phyloP scores from a whole-genome alignment of 1,284 basidiomycete species.

The Schizophyllum commune region DNA sequence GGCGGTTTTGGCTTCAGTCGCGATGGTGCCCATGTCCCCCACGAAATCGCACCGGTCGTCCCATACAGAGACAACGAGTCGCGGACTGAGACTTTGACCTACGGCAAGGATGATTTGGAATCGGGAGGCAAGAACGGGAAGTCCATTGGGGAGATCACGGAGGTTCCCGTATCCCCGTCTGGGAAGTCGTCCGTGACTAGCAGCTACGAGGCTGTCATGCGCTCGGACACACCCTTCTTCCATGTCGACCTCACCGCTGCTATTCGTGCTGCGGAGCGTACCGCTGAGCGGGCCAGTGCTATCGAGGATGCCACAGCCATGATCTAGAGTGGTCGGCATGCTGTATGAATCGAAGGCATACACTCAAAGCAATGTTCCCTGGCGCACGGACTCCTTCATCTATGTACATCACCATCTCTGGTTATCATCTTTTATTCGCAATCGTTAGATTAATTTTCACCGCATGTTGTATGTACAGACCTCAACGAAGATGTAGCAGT shows the following conservation, averaged over 20 bases:
- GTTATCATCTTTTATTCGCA: neutral
- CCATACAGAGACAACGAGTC: slow-evolving; percentile 41
- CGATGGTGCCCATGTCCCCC: slow-evolving; percentile 32
- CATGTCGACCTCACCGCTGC: slow-evolving; percentile 77
- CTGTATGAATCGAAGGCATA: neutral
- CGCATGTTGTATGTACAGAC: too few relatives aligned
- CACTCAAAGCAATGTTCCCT: neutral
- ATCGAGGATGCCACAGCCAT: neutral
- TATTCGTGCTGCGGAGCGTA: slow-evolving; percentile 58
- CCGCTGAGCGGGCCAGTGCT: neutral
- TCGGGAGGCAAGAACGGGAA: slow-evolving; percentile 22
- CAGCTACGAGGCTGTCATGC: slow-evolving; percentile 34
- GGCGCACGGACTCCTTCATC: neutral
- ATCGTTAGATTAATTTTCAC: neutral
- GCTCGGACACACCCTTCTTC: slow-evolving; percentile 74
- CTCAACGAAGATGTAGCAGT: neutral
- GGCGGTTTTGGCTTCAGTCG: slow-evolving; percentile 76
- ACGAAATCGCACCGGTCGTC: slow-evolving; percentile 71
- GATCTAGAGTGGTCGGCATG: neutral
- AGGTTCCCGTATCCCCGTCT: neutral
- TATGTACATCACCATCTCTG: neutral
- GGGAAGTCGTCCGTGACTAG: neutral
- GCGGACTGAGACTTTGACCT: slow-evolving; percentile 14
- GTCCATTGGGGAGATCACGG: neutral
- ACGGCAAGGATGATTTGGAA: slow-evolving; percentile 28